Conservation (phyloP, 2,329 filamentous ascomycete species). For the Myriosclerotinia duriaeana region DNA sequence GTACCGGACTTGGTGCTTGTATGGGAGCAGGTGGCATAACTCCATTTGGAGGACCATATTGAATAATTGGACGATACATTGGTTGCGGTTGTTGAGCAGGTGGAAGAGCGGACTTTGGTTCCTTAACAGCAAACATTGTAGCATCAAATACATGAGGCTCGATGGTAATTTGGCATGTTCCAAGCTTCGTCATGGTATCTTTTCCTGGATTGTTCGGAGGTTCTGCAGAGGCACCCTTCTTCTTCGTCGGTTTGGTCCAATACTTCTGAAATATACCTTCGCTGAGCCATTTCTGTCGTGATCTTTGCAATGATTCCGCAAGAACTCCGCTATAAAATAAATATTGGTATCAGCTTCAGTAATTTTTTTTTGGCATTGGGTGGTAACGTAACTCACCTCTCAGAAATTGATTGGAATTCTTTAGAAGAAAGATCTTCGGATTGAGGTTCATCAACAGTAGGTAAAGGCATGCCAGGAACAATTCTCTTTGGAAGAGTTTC, state of each 20-base stretch:
- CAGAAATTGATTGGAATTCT: slow-evolving; percentile 72
- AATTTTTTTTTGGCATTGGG: neutral
- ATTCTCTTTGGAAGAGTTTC: slow-evolving; percentile 61
- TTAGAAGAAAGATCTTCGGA: slow-evolving; percentile 58
- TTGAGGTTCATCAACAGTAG: slow-evolving; percentile 68
- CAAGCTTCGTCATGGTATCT: slow-evolving; percentile 71
- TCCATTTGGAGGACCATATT: slow-evolving; percentile 65
- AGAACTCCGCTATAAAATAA: slow-evolving; percentile 64
- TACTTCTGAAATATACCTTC: slow-evolving; percentile 75
- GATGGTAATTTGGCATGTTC: slow-evolving; percentile 70
- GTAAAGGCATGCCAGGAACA: slow-evolving; percentile 65
- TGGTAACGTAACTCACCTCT: slow-evolving; percentile 55
- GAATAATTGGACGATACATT: slow-evolving; percentile 56
- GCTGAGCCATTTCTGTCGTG: slow-evolving; percentile 69
- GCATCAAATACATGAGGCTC: slow-evolving; percentile 80
- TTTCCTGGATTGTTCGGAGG: slow-evolving; percentile 63
- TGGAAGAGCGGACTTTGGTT: slow-evolving; percentile 44
- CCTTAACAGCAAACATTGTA: slow-evolving; percentile 70
- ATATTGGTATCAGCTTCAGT: slow-evolving; percentile 24
- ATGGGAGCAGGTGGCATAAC: slow-evolving; percentile 56
- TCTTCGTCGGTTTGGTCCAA: slow-evolving; percentile 71
- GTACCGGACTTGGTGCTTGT: slow-evolving; percentile 40
- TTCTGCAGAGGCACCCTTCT: slow-evolving; percentile 64
- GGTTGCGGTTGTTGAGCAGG: slow-evolving; percentile 40
- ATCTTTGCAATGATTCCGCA: slow-evolving; percentile 69